Evolutionary conservation across 2,329 filamentous ascomycete genomes (phyloP), one percentile per base, ranked within the genome.

Genomic region (Stylonectria norvegica): DNA sequence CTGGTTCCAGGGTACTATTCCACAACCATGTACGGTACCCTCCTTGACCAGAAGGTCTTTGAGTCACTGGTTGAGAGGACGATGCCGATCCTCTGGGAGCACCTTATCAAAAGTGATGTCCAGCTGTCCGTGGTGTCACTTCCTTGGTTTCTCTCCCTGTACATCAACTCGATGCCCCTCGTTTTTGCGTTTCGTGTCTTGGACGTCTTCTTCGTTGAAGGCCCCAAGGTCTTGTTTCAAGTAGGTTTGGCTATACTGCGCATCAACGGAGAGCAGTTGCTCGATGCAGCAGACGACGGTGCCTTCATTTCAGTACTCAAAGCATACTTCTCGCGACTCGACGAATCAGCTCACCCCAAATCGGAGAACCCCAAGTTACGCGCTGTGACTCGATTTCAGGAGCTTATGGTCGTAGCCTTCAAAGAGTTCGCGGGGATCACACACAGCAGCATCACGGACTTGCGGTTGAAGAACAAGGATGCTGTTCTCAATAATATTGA

Each of bases 101-200:
- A 98, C 59, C 79, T 98, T n/a, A 86, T 90, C 50, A 95, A 93
- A 68, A 93, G 86, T 43, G 93, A 98, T 59, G 89, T 98, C 16
- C 94, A 98, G 64, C 79, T 98, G 15, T 97, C 93, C 0, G 93
- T 98, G 22, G 93, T 97, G 12, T 97, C 91, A 8, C 75, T 98
- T 30, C 93, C 93, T 3, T 98, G 93, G 93, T 98, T 98, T 62
- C 75, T 98, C 40, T 97, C 91, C 5, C 75, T 98, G 14, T 98
- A 97, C 67, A 94, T 98, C 73, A 98, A 98, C 75, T 97, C 91
- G 2, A 98, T 98, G 93, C 93, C 93, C 4, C 74, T 98, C 12
- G 89, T 97, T 2, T 98, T 97, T 66, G 93, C 93, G 32, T 98
- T 97, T 65, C 80, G 93, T 40, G 93, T 98, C 34, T 68, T 98